A percentile compares a stretch with the other conserved stretches of the same genome.
phyloP scores from a whole-genome alignment of 768 basidiomycete genomes.

The Neoboletus magnificus region DNA sequence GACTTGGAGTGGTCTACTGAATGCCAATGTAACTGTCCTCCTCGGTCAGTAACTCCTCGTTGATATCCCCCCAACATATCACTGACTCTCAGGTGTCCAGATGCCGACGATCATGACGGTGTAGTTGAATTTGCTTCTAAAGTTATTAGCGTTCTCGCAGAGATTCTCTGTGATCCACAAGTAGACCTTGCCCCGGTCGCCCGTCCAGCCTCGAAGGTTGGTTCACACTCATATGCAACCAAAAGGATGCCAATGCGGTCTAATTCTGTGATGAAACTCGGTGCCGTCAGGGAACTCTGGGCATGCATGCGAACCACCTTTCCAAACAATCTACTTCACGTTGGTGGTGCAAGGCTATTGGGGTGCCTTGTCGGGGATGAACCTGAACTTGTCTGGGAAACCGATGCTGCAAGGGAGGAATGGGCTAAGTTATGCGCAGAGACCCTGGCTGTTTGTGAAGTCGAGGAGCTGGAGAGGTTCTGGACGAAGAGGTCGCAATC shows the following conservation, averaged over 20 bases:
- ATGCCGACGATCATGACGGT: constrained; percentile 41
- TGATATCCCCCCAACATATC: background rate
- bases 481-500: constrained; percentile 38
- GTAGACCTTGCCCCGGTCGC: constrained; percentile 41
- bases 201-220: constrained; percentile 10
- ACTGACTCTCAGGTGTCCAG: constrained; percentile 29
- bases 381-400: constrained; percentile 41
- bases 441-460: constrained; percentile 45
- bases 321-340: constrained; percentile 39
- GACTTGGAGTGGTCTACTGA: constrained; percentile 58
- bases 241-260: constrained; percentile 16
- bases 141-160: constrained; percentile 42
- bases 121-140: constrained; percentile 38
- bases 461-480: constrained; percentile 48
- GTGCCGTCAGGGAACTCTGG: constrained; percentile 60
- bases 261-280: constrained; percentile 55
- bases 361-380: constrained; percentile 48
- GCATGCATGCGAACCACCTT: constrained; percentile 40
- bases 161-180: constrained; percentile 46
- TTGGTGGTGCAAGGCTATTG: constrained; percentile 46
- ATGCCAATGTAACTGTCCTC: constrained; percentile 43
- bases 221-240: constrained; percentile 5
- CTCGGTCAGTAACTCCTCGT: constrained; percentile 48
- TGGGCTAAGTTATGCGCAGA: constrained; percentile 66
- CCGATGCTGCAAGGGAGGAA: constrained; percentile 44